Base-by-base conservation (phyloP, 495 filamentous ascomycete species). In the Aspergillus biplanus region DNA sequence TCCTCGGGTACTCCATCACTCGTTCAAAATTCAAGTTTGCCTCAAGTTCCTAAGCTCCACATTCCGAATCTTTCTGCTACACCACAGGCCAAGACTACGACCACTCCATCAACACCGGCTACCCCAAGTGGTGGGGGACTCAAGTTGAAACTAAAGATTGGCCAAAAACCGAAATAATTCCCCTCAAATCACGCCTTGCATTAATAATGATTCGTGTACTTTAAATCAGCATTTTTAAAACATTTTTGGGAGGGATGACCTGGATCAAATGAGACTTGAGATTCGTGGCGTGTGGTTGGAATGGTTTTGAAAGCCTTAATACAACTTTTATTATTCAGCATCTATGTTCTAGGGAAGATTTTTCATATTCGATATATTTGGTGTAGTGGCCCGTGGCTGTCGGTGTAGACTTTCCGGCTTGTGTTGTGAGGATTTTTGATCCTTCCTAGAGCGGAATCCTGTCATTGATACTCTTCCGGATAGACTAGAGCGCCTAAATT, bases 71-170 rank as follows among this genome's bases (percentile, higher is more conserved):
- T 61, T 34, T 56, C 73, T 16, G 69, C 72, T 34, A 52, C 68
- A 7, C 63, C 69, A 7, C 69, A 61, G 32, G 37, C 69, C 39
- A 52, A 65, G 71, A 32, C 66, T 71, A 16, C 66, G n/a, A 18
- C 72, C 42, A 72, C 76, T 6, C 78, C 76, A 16, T 68, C 75
- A 5, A 76, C 76, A 1, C 76, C 76, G 21, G 70, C 76, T 11
- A 78, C 71, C 15, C 71, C 71, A 52, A 61, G 70, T 50, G 75
- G 74, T 12, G 76, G 76, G 35, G 71, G 72, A 59, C 58, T 80
- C 52, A 81, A 80, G 60, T 65, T 81, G 7, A 81, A 81, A 65
- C 64, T 81, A 54, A 81, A 81, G 57, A 70, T 81, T 53, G 75
- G 73, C 58, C 68, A 71, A 18, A 75, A 75, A 63, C 67, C 71